Base-by-base conservation (phyloP, 148 eudicot species). In the Fallopia convolvulus region DNA sequence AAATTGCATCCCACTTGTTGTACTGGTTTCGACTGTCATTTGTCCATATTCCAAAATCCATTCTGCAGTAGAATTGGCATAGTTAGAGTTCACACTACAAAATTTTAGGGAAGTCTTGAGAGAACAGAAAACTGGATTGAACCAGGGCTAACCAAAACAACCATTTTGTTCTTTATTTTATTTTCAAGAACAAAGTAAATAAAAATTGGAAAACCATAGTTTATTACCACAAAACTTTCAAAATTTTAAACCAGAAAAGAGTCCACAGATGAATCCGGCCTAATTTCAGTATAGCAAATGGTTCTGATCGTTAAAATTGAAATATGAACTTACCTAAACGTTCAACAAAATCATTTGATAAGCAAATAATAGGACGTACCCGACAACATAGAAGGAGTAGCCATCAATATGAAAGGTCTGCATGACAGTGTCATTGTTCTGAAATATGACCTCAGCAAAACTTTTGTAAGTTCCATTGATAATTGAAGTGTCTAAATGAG, bases 381-480 rank as follows among this genome's bases (percentile, higher is more conserved):
- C 99, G 72, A 95, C 98, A 30, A 95, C 99, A 81, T 91, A 91
- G 75, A 95, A 91, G 0, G 92, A 88, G 81, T 85, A 91, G 33
- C 99, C 99, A 20, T 89, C 91, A 83, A 95, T 77, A 88, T 95
- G 99, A 81, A 93, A 92, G 74, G 88, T 93, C 82, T 95, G 99
- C 76, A 84, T 78, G 73, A 87, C 86, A 4, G 97, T 95, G 81
- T 95, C 99, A 79, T 95, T 95, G 85, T 95, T 95, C 86, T 88
- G 94, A 79, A 95, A 79, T 65, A 95, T 20, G 63, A 95, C 63
- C 76, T 95, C 99, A 15, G 88, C 88, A 81, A 95, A 95, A 42
- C 93, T 91, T 82, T 89, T 95, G 68, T 84, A 95, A 33, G 98
- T 91, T 21, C 86, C 94, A 78, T 95, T 86, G 30, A 95, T 89